phyloP scores from a whole-genome alignment of 2,329 filamentous ascomycete genomes.

The Fonsecaea multimorphosa region DNA sequence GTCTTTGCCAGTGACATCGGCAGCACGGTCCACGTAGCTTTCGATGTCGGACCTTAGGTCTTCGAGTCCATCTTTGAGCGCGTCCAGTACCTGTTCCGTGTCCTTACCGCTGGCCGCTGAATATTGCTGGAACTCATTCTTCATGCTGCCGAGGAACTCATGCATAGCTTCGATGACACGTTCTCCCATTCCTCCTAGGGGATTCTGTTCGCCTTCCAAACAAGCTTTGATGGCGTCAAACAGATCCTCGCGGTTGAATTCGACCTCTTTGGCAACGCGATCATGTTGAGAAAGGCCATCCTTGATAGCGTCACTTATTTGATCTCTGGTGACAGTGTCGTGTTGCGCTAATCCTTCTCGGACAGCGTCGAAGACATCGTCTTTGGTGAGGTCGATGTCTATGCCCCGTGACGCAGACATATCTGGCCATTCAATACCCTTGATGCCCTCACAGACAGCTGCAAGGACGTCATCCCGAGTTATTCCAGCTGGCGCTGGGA shows the following conservation, averaged over 20 bases:
- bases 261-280: constrained; percentile 64
- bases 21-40: constrained; percentile 74
- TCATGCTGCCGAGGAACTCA: constrained; percentile 65
- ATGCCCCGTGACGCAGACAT: constrained; percentile 39
- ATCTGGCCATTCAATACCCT: constrained; percentile 76
- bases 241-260: constrained; percentile 59
- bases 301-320: constrained; percentile 64
- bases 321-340: constrained; percentile 42
- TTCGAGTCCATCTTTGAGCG: constrained; percentile 85
- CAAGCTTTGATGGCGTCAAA: constrained; percentile 65
- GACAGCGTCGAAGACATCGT: constrained; percentile 65
- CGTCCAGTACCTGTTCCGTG: constrained; percentile 86
- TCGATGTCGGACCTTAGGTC: constrained; percentile 81
- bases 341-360: constrained; percentile 61
- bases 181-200: constrained; percentile 61
- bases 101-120: constrained; percentile 78
- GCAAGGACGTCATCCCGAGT: constrained; percentile 83
- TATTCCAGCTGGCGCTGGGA: constrained; percentile 65
- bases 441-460: constrained; percentile 83
- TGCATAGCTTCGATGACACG: constrained; percentile 66
- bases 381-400: constrained; percentile 57
- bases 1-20: constrained; percentile 73
- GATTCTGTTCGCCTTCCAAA: constrained; percentile 59
- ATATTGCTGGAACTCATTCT: constrained; percentile 74
- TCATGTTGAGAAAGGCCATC: constrained; percentile 61